Evolutionary conservation across 140 eudicot species (phyloP).

Genomic region (Bidens hawaiensis): DNA sequence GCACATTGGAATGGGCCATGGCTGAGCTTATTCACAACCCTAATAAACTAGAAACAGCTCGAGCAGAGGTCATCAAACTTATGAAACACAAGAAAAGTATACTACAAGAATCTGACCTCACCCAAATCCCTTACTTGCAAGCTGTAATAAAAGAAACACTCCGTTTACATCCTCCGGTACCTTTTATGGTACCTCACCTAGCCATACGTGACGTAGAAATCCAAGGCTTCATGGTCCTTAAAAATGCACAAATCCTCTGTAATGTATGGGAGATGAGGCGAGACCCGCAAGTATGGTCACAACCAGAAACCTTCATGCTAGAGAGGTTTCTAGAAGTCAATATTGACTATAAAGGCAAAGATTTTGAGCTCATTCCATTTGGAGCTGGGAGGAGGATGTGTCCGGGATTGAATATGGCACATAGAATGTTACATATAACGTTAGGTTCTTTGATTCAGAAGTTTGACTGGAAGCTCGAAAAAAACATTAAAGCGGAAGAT

Average conservation of each 20-base stretch:
- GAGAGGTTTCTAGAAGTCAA: conserved; percentile 28
- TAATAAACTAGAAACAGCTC: conserved; percentile 9
- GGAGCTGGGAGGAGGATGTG: conserved; percentile 43
- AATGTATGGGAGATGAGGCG: conserved; percentile 48
- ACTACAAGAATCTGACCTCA: conserved; percentile 33
- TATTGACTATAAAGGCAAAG: conserved; percentile 17
- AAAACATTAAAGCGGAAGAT: conserved; percentile 11
- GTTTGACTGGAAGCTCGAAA: conserved; percentile 38
- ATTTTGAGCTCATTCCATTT: conserved; percentile 27
- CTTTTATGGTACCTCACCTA: too few species aligned
- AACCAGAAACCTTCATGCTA: conserved; percentile 29
- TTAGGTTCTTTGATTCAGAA: too few species aligned
- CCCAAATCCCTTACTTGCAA: conserved; percentile 34
- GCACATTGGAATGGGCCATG: too few species aligned
- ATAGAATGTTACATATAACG: too few species aligned
- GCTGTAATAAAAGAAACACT: too few species aligned
- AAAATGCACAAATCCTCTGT: conserved; percentile 27
- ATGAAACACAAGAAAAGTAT: not conserved
- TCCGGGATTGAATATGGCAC: conserved; percentile 40
- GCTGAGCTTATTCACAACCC: too few species aligned
- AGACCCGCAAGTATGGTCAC: conserved; percentile 31
- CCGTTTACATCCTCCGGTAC: too few species aligned
- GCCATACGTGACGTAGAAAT: too few species aligned
- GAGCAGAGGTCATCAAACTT: conserved; percentile 10
- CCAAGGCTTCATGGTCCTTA: conserved; percentile 29